Evolutionary conservation across 768 basidiomycete genomes (phyloP).

Genomic region (Gautieria morchelliformis): DNA sequence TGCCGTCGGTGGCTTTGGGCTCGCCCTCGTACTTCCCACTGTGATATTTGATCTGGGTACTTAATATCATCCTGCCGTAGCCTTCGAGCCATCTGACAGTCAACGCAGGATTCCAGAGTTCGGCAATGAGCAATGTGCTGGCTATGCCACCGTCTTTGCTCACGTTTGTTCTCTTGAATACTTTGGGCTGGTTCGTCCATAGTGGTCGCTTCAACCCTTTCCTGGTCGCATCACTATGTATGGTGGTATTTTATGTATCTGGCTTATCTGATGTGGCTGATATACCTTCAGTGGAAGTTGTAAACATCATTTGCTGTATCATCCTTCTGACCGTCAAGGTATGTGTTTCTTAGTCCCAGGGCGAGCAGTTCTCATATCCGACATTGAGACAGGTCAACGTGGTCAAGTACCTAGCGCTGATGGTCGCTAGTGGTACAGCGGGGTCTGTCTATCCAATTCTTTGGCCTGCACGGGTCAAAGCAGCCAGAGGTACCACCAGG

Average conservation of each 20-base stretch:
- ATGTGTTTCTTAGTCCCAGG: neutral
- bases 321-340: slow-evolving; percentile 14
- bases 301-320: slow-evolving; percentile 15
- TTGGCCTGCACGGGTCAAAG: slow-evolving; percentile 17
- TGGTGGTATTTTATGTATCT: neutral
- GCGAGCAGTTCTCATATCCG: neutral
- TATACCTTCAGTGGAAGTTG: slow-evolving; percentile 10
- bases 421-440: slow-evolving; percentile 15
- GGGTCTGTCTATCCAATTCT: slow-evolving; percentile 16
- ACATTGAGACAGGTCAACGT: slow-evolving; percentile 1
- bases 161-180: slow-evolving; percentile 13
- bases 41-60: slow-evolving; percentile 17
- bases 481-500: slow-evolving; percentile 15
- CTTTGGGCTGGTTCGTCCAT: slow-evolving; percentile 13
- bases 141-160: slow-evolving; percentile 17
- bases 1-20: slow-evolving; percentile 15
- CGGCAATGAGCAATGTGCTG: slow-evolving; percentile 16
- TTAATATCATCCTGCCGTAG: neutral
- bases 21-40: slow-evolving; percentile 15
- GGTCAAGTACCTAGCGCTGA: slow-evolving; percentile 14
- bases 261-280: neutral
- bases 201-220: slow-evolving; percentile 13
- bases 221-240: slow-evolving; percentile 11
- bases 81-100: neutral
- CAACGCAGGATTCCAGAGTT: slow-evolving; percentile 14